Percentiles rank a stretch among this genome's conserved stretches.
Conservation (phyloP, 352 stramenopile species). For the Hyaloperonospora arabidopsidis region DNA sequence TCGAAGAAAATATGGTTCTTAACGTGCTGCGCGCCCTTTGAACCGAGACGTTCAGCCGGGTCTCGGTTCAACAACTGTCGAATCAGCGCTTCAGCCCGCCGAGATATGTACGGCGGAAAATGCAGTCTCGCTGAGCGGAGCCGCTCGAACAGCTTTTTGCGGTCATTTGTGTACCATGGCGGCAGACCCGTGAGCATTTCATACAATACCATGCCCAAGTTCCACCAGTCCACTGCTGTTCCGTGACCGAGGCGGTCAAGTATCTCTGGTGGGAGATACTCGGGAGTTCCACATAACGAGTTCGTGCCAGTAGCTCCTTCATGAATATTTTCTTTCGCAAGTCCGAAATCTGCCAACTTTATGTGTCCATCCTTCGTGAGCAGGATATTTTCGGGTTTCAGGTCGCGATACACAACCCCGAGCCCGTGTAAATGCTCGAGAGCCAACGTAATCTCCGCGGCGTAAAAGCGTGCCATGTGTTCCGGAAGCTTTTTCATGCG, state of each 20-base stretch:
- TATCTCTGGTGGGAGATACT: slow-evolving; percentile 86
- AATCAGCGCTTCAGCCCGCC: slow-evolving; percentile 66
- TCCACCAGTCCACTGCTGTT: slow-evolving; percentile 92
- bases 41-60: slow-evolving; percentile 53
- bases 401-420: slow-evolving; percentile 77
- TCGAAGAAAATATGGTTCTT: slow-evolving; percentile 79
- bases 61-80: slow-evolving; percentile 75
- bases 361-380: slow-evolving; percentile 74
- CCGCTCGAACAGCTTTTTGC: slow-evolving; percentile 84
- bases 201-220: slow-evolving; percentile 74
- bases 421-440: slow-evolving; percentile 78
- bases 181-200: slow-evolving; percentile 79
- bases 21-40: slow-evolving; percentile 58
- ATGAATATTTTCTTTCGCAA: slow-evolving; percentile 74
- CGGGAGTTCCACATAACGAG: slow-evolving; percentile 79
- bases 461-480: slow-evolving; percentile 85
- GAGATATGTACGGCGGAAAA: slow-evolving; percentile 80
- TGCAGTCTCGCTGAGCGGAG: slow-evolving; percentile 68
- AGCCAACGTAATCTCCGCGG: slow-evolving; percentile 79
- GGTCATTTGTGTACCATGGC: slow-evolving; percentile 85
- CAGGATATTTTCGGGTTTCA: slow-evolving; percentile 72
- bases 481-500: slow-evolving; percentile 84
- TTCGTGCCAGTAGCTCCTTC: slow-evolving; percentile 63
- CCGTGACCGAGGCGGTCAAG: slow-evolving; percentile 73
- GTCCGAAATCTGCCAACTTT: slow-evolving; percentile 86